Conservation (phyloP, 1,139 yeast species). For the Pneumocystis jirovecii region DNA sequence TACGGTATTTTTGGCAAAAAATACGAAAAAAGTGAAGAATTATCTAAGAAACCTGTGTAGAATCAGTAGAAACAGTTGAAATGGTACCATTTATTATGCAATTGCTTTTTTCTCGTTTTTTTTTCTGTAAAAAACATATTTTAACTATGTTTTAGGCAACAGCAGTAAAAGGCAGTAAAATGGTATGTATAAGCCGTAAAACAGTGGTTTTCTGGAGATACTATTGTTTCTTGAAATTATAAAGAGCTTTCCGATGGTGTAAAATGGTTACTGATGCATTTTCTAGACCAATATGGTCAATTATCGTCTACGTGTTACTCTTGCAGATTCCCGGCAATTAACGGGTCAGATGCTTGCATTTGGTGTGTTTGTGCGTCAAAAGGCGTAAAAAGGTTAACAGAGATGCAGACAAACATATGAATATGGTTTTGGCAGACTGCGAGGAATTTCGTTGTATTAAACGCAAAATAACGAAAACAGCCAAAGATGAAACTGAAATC, state of each 20-base stretch:
- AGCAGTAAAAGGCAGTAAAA: background rate
- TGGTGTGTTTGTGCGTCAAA: conserved; percentile 31
- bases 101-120: background rate
- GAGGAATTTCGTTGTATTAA: conserved; percentile 48
- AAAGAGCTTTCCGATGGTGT: background rate
- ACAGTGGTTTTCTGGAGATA: background rate
- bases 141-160: conserved; percentile 15
- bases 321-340: conserved; percentile 60
- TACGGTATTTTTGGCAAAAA: background rate
- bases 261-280: background rate
- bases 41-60: background rate
- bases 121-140: conserved; percentile 17
- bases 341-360: conserved; percentile 75
- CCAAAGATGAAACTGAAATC: background rate
- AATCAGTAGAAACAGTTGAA: background rate
- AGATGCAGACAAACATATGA: conserved; percentile 38
- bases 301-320: conserved; percentile 55
- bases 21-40: background rate
- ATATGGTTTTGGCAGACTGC: conserved; percentile 69
- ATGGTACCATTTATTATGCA: conserved; percentile 7
- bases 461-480: conserved; percentile 9
- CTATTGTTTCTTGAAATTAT: background rate
- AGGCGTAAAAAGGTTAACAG: background rate
- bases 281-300: conserved; percentile 31
- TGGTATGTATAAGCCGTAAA: background rate